A percentile compares a stretch with the other conserved stretches of the same genome.
Conservation (phyloP, 805 yeast genomes). For the Candida vartiovaarae region DNA sequence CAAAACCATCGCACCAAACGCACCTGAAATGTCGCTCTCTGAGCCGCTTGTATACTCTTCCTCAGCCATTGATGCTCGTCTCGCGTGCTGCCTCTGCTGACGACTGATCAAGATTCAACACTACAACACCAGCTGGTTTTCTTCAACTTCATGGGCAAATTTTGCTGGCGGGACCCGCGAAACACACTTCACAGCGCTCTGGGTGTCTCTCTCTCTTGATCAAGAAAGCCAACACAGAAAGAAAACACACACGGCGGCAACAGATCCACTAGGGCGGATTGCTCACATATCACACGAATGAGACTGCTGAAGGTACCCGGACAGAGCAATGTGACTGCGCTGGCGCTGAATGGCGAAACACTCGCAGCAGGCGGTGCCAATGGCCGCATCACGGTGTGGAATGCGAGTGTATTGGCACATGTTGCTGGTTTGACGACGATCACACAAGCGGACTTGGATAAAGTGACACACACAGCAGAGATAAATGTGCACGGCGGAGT, state of each 20-base stretch:
- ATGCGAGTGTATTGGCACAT: conserved; percentile 4
- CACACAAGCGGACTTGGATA: conserved; percentile 1
- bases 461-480: conserved; percentile 2
- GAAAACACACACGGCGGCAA: too few species aligned
- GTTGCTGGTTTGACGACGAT: conserved; percentile 10
- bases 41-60: conserved; percentile 33
- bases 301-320: conserved; percentile 18
- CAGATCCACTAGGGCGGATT: not conserved
- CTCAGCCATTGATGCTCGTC: not conserved
- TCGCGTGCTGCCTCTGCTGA: too few species aligned
- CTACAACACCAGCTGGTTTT: too few species aligned
- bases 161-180: too few species aligned
- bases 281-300: not conserved
- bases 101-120: too few species aligned
- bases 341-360: conserved; percentile 1
- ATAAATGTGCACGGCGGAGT: conserved; percentile 3
- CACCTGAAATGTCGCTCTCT: conserved; percentile 26
- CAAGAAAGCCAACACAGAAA: not conserved
- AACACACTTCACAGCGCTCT: too few species aligned
- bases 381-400: conserved; percentile 16
- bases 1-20: conserved; percentile 1
- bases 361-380: not conserved
- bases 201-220: too few species aligned
- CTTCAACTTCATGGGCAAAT: too few species aligned
- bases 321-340: conserved; percentile 4